Evolutionary conservation across 768 basidiomycete genomes (phyloP).

Genomic region (Hericium erinaceus): DNA sequence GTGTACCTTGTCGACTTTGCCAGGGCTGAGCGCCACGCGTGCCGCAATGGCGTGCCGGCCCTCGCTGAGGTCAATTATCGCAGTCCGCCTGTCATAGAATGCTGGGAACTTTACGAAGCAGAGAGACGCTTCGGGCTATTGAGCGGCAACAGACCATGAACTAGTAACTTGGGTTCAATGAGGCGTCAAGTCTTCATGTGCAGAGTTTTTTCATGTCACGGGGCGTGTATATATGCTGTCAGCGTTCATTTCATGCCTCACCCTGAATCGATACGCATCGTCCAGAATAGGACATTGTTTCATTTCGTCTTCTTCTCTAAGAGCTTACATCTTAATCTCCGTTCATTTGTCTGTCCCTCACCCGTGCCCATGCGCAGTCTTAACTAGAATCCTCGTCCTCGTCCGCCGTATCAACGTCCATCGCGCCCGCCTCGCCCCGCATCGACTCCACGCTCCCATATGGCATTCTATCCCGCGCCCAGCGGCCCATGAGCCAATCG

Average conservation of each 20-base stretch:
- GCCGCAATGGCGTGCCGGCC: not conserved
- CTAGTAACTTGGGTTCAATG: not conserved
- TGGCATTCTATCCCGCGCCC: conserved; percentile 55
- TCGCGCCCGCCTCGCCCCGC: conserved; percentile 38
- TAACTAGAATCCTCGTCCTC: conserved; percentile 25
- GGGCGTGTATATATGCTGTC: too few species aligned
- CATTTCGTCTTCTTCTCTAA: too few species aligned
- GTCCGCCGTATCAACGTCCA: conserved; percentile 24
- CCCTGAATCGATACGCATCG: too few species aligned
- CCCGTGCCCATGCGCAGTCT: not conserved
- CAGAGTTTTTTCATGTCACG: not conserved
- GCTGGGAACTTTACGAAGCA: not conserved
- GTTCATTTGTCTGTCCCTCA: too few species aligned
- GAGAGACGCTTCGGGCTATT: not conserved
- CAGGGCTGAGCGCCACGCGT: not conserved
- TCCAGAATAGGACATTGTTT: too few species aligned
- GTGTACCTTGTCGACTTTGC: conserved; percentile 6
- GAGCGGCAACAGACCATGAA: not conserved
- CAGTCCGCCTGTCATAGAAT: not conserved
- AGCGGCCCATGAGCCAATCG: conserved; percentile 73
- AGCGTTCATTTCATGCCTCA: too few species aligned
- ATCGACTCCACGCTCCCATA: conserved; percentile 56
- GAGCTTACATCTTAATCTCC: too few species aligned
- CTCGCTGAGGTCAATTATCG: not conserved
- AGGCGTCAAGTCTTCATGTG: not conserved